Conservation (phyloP, 352 stramenopile species). For the Globisporangium camurandrum region DNA sequence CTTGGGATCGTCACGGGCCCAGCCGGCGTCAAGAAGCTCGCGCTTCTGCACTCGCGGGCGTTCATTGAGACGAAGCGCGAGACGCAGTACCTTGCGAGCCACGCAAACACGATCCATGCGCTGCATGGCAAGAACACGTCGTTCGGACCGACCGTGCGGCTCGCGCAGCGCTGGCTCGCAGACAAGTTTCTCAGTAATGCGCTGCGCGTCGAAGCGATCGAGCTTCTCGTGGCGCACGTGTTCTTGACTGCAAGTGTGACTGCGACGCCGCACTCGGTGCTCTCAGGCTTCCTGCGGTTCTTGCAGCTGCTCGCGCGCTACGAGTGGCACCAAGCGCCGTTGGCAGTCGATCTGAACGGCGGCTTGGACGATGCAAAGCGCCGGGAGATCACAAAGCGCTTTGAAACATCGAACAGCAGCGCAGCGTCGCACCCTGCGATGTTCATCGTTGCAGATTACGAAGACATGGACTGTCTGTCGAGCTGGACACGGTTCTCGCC, state of each 20-base stretch:
- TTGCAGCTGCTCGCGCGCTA: constrained; percentile 64
- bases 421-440: constrained; percentile 52
- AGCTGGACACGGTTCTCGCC: constrained; percentile 71
- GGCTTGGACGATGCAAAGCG: constrained; percentile 50
- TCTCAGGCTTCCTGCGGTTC: constrained; percentile 76
- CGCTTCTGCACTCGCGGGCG: constrained; percentile 49
- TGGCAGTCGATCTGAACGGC: constrained; percentile 69
- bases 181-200: constrained; percentile 72
- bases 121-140: constrained; percentile 74
- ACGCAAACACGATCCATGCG: constrained; percentile 66
- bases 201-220: constrained; percentile 59
- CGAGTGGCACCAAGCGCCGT: constrained; percentile 64
- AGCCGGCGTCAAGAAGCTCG: constrained; percentile 43
- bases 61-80: constrained; percentile 61
- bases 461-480: constrained; percentile 70
- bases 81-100: constrained; percentile 49
- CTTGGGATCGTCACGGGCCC: constrained; percentile 51
- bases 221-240: constrained; percentile 71
- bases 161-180: constrained; percentile 77
- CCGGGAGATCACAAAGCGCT: constrained; percentile 65
- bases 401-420: constrained; percentile 62
- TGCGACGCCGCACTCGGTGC: constrained; percentile 57
- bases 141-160: constrained; percentile 69
- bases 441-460: constrained; percentile 76
- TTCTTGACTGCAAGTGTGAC: constrained; percentile 48